Percentiles rank a stretch among this genome's conserved stretches.
phyloP scores from a whole-genome alignment of 192 early-diverging fungal genomes.

The Helicostylum pulchrum region DNA sequence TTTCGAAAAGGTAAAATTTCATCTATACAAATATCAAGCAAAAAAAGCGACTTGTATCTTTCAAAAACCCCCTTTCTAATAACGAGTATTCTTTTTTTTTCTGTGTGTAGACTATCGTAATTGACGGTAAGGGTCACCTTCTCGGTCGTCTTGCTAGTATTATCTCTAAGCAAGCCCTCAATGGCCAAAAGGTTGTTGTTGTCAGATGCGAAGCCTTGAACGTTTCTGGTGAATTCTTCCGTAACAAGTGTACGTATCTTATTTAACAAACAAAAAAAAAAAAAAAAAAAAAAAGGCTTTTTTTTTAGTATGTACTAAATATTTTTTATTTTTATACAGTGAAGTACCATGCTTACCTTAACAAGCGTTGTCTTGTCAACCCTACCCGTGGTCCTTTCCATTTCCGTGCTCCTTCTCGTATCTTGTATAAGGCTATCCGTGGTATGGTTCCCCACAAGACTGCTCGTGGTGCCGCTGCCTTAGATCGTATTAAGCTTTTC shows the following conservation, averaged over 20 bases:
- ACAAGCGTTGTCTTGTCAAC: conserved; percentile 98
- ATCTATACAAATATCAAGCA: neutral
- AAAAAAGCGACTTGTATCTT: neutral
- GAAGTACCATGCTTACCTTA: conserved; percentile 93
- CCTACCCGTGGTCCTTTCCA: conserved; percentile 97
- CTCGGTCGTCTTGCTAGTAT: conserved; percentile 97
- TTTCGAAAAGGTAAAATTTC: conserved; percentile 26
- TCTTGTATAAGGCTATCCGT: conserved; percentile 95
- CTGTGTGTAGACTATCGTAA: conserved; percentile 81
- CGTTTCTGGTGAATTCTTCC: conserved; percentile 97
- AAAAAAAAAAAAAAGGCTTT: neutral
- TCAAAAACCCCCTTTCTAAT: neutral
- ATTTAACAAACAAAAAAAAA: neutral
- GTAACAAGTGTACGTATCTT: conserved; percentile 92
- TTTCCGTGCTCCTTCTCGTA: conserved; percentile 96
- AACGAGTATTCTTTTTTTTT: neutral
- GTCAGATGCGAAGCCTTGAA: conserved; percentile 99
- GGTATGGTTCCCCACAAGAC: conserved; percentile 99
- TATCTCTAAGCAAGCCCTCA: conserved; percentile 96
- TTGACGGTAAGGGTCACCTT: conserved; percentile 99
- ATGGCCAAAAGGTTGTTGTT: conserved; percentile 95
- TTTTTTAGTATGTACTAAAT: neutral
- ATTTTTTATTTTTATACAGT: conserved; percentile 47
- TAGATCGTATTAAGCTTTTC: conserved; percentile 98
- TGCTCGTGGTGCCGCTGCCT: conserved; percentile 92